A percentile compares a stretch with the other conserved stretches of the same genome.
Conservation (phyloP, 2,329 filamentous ascomycete species). For the Aureobasidium sp. region DNA sequence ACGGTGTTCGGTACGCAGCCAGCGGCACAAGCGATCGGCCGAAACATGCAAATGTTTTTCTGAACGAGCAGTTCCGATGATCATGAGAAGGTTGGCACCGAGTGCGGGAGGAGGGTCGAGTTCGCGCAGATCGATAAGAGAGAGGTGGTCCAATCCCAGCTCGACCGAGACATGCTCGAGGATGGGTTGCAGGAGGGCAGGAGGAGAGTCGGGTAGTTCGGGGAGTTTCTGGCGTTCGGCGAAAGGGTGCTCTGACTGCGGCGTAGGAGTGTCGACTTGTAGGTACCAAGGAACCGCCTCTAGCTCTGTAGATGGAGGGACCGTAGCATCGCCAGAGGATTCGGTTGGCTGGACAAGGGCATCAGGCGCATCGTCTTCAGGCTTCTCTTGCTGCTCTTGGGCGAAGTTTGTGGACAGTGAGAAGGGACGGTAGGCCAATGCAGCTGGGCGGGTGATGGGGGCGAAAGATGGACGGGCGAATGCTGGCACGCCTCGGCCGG, state of each 20-base stretch:
- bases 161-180: slow-evolving; percentile 74
- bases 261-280: slow-evolving; percentile 49
- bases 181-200: slow-evolving; percentile 61
- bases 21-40: slow-evolving; percentile 80
- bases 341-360: not conserved
- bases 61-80: slow-evolving; percentile 82
- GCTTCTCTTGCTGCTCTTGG: not conserved
- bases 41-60: slow-evolving; percentile 90
- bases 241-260: slow-evolving; percentile 34
- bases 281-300: slow-evolving; percentile 69
- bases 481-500: not conserved
- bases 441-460: not conserved
- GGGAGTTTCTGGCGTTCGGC: slow-evolving; percentile 50
- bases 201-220: slow-evolving; percentile 57
- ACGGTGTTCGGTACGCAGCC: slow-evolving; percentile 64
- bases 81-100: slow-evolving; percentile 82
- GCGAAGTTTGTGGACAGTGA: not conserved
- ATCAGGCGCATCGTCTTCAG: not conserved
- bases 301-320: not conserved
- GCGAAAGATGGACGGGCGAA: not conserved
- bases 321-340: not conserved
- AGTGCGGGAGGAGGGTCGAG: slow-evolving; percentile 81
- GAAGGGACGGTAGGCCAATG: not conserved
- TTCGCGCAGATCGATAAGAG: slow-evolving; percentile 70
- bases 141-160: slow-evolving; percentile 74